phyloP scores from a whole-genome alignment of 1,284 basidiomycete species.

The Kwoniella shivajii region DNA sequence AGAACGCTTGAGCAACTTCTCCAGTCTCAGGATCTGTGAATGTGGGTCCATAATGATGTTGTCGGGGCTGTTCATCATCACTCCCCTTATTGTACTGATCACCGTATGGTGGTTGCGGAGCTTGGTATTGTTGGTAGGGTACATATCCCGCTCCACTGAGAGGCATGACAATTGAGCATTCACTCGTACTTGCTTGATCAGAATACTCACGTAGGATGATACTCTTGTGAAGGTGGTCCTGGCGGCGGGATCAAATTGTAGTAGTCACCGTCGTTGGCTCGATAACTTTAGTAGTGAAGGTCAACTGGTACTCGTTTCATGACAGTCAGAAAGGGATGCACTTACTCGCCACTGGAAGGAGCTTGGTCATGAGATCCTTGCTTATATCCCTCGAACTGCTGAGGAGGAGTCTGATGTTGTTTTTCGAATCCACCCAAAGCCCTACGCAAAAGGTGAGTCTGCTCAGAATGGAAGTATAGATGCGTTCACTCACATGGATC shows the following conservation, averaged over 20 bases:
- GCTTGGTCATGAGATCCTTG: constrained; percentile 3
- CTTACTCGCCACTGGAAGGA: background rate
- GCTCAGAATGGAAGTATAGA: background rate
- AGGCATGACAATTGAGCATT: background rate
- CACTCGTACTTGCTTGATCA: background rate
- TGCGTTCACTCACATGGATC: background rate
- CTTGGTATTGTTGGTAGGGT: constrained; percentile 10
- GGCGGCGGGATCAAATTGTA: background rate
- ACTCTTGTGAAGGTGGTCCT: constrained; percentile 11
- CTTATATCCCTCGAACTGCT: background rate
- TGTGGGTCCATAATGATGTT: constrained; percentile 69
- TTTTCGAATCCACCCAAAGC: background rate
- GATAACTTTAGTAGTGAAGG: background rate
- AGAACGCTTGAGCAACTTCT: constrained; percentile 63
- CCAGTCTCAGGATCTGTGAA: constrained; percentile 35
- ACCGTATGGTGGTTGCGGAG: constrained; percentile 8
- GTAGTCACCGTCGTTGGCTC: constrained; percentile 2
- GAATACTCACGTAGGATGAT: constrained; percentile 15
- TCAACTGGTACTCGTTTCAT: background rate
- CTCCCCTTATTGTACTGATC: background rate
- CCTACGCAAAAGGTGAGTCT: background rate
- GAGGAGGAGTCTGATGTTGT: background rate
- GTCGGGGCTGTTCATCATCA: constrained; percentile 12
- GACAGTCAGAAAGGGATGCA: background rate
- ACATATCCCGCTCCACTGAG: constrained; percentile 15